phyloP scores from a whole-genome alignment of 73 alveolate genomes.

The Urostyla sp. region DNA sequence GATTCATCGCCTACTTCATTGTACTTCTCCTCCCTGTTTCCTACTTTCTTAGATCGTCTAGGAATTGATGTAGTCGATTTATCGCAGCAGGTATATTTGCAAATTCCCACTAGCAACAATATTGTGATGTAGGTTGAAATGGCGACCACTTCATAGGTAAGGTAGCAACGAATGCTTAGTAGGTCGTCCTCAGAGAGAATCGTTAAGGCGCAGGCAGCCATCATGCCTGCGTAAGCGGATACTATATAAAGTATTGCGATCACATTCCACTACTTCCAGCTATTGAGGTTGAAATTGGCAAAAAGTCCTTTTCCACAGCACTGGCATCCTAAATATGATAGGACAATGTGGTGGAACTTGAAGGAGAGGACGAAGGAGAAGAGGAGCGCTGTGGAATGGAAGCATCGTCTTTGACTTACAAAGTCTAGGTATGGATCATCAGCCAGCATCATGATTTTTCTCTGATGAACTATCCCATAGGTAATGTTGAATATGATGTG shows the following conservation, averaged over 20 bases:
- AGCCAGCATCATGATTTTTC: background rate
- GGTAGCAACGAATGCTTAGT: background rate
- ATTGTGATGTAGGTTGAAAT: conserved; percentile 27
- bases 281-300: too few species aligned
- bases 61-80: background rate
- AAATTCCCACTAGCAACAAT: background rate
- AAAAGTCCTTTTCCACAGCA: conserved; percentile 3
- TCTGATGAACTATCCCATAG: background rate
- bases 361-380: background rate
- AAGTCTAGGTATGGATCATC: conserved; percentile 1
- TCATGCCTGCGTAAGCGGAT: background rate
- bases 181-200: background rate
- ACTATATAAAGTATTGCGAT: background rate
- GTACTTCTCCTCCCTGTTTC: background rate
- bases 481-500: conserved; percentile 4
- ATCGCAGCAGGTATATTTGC: background rate
- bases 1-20: conserved; percentile 21
- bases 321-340: background rate
- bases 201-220: background rate
- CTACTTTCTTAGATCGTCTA: background rate
- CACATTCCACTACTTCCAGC: conserved; percentile 23
- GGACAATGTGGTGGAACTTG: conserved; percentile 5
- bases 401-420: background rate
- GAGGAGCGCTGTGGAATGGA: background rate
- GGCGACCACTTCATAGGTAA: background rate